Evolutionary conservation across 2,329 filamentous ascomycete species (phyloP).

Genomic region (Trichophyton benhamiae): DNA sequence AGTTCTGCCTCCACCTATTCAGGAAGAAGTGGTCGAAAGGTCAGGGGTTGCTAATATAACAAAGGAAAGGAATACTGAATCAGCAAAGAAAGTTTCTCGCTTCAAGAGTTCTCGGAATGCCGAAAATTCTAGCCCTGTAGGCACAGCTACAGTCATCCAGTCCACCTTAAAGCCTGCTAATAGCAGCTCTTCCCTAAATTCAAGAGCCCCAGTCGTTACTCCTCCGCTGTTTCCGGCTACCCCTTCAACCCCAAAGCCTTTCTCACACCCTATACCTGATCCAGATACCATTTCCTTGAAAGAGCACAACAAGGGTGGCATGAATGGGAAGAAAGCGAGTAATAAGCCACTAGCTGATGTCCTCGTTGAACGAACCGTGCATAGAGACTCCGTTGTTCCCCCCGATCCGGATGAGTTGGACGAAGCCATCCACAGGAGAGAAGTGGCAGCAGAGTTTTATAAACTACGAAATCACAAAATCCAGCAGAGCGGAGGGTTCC

Average conservation of each 20-base stretch:
- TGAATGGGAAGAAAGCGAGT: slow-evolving; percentile 8
- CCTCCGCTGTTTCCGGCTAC: slow-evolving; percentile 29
- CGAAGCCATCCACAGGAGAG: slow-evolving; percentile 57
- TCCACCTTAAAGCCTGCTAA: slow-evolving; percentile 15
- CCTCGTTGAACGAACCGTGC: slow-evolving; percentile 41
- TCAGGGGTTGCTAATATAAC: slow-evolving; percentile 9
- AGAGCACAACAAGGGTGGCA: neutral
- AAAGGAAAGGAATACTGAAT: slow-evolving; percentile 14
- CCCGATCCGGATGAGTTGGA: slow-evolving; percentile 57
- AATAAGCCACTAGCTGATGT: slow-evolving; percentile 43
- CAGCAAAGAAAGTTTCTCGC: slow-evolving; percentile 31
- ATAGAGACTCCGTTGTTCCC: slow-evolving; percentile 18
- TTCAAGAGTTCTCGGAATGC: slow-evolving; percentile 31
- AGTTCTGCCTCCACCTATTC: slow-evolving; percentile 22
- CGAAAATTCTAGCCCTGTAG: slow-evolving; percentile 7
- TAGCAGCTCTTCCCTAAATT: slow-evolving; percentile 11
- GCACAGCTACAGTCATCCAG: slow-evolving; percentile 9
- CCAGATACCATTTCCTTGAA: slow-evolving; percentile 9
- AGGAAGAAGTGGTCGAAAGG: slow-evolving; percentile 36
- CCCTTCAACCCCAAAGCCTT: slow-evolving; percentile 26
- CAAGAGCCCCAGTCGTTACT: slow-evolving; percentile 7
- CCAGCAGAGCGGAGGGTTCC: slow-evolving; percentile 68
- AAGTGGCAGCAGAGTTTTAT: slow-evolving; percentile 74
- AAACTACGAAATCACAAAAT: slow-evolving; percentile 72
- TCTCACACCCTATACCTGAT: slow-evolving; percentile 26